A percentile compares a stretch with the other conserved stretches of the same genome.
These are phyloP conservation scores for Trichoderma koningiopsis DNA, from an alignment of 2,329 filamentous ascomycete genomes.

Conservation along the genomic window DNA sequence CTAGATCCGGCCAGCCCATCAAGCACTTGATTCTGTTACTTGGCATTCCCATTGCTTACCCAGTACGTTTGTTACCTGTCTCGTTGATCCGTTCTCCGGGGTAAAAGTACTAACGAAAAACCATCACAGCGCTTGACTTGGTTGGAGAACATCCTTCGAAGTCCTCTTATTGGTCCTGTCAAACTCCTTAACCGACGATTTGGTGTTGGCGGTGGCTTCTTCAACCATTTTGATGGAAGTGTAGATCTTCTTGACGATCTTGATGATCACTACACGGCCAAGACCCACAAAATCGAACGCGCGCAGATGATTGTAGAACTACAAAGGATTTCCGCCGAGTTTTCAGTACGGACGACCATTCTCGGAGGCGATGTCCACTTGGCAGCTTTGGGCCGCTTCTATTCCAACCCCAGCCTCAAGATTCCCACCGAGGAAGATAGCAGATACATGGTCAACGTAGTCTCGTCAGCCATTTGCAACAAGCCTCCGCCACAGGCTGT, in stretches of 20 bases:
- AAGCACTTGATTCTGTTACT: conserved; percentile 86
- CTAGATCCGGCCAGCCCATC: conserved; percentile 70
- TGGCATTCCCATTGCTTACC: conserved; percentile 85
- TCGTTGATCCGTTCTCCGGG: conserved; percentile 27
- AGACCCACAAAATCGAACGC: conserved; percentile 88
- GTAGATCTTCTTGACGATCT: conserved; percentile 91
- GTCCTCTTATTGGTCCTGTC: conserved; percentile 83
- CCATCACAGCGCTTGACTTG: conserved; percentile 74
- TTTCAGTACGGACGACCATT: conserved; percentile 88
- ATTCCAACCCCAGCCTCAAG: conserved; percentile 79
- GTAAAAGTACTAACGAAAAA: neutral
- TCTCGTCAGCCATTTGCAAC: conserved; percentile 95
- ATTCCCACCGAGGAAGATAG: conserved; percentile 81
- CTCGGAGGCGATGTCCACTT: conserved; percentile 93
- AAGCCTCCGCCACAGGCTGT: conserved; percentile 86
- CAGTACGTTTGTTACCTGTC: conserved; percentile 55
- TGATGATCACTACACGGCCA: conserved; percentile 94
- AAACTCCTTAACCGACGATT: conserved; percentile 90
- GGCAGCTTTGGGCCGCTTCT: conserved; percentile 90
- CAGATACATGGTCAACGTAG: conserved; percentile 92
- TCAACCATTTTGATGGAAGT: conserved; percentile 93
- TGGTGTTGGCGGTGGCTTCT: conserved; percentile 78
- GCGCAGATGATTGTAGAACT: conserved; percentile 76
- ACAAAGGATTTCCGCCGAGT: conserved; percentile 80
- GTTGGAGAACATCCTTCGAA: conserved; percentile 89